Percentiles rank a stretch among this genome's conserved stretches.
Conservation (phyloP, 441 rosid species). For the Corymbia calophylla region DNA sequence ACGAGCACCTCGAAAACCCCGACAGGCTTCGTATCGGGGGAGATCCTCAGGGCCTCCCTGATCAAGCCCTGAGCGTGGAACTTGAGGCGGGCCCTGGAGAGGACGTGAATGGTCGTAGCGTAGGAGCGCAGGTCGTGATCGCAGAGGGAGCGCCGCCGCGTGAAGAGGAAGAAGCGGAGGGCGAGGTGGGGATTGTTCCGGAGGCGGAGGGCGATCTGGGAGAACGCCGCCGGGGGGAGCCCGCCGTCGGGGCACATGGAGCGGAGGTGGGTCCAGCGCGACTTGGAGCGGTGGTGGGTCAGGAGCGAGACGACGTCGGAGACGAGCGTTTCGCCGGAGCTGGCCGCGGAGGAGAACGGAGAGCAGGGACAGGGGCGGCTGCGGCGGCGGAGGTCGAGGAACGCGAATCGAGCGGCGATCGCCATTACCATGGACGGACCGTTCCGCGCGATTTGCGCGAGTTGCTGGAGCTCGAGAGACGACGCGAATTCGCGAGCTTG, state of each 20-base stretch:
- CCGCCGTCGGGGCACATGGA: constrained; percentile 43
- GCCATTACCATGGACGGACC: not conserved
- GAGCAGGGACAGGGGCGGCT: not conserved
- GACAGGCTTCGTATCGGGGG: constrained; percentile 15
- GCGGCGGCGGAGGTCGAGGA: constrained; percentile 3
- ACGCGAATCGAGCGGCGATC: not conserved
- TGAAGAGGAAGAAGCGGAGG: constrained; percentile 64
- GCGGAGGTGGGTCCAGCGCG: constrained; percentile 65
- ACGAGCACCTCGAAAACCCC: constrained; percentile 34
- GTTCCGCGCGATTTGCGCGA: not conserved
- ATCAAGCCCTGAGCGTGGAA: constrained; percentile 34
- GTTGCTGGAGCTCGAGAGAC: no score
- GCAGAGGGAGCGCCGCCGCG: constrained; percentile 44
- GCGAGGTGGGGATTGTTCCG: constrained; percentile 58
- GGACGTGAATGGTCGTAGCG: constrained; percentile 54
- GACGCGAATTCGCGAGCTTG: no score
- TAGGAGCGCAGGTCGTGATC: constrained; percentile 40
- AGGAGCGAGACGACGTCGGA: constrained; percentile 48
- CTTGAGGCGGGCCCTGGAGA: constrained; percentile 61
- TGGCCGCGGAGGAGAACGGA: constrained; percentile 17
- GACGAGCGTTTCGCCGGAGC: constrained; percentile 14
- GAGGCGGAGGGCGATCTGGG: constrained; percentile 43
- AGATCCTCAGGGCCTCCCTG: constrained; percentile 29
- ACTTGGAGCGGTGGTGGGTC: constrained; percentile 69
- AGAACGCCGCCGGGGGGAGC: constrained; percentile 47